These are phyloP conservation scores for Barnettozyma hawaiiensis DNA, from an alignment of 1,139 yeast genomes.

Conservation along the genomic window DNA sequence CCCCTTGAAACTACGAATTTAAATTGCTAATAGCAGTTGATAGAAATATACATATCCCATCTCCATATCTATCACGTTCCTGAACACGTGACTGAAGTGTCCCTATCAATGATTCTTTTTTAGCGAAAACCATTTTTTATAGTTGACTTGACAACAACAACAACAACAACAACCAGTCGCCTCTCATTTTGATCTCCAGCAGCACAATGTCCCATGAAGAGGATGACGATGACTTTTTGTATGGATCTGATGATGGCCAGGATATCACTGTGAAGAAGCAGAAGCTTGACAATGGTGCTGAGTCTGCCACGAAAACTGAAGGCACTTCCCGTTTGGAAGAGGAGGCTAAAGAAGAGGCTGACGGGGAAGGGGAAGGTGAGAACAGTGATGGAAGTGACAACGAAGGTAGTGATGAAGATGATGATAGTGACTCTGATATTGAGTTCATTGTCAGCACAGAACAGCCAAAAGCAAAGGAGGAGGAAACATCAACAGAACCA, in stretches of 20 bases:
- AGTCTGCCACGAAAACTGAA: slow-evolving; percentile 11
- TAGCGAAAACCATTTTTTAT: no score
- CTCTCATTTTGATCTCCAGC: background rate
- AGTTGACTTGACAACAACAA: no score
- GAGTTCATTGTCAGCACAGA: slow-evolving; percentile 57
- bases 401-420: slow-evolving; percentile 34
- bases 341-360: slow-evolving; percentile 25
- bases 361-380: slow-evolving; percentile 29
- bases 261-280: slow-evolving; percentile 12
- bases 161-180: no score
- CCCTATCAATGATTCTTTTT: no score
- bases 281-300: slow-evolving; percentile 9
- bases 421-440: slow-evolving; percentile 53
- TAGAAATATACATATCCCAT: no score
- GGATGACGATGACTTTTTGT: slow-evolving; percentile 81
- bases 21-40: no score
- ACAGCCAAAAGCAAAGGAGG: slow-evolving; percentile 25
- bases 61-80: no score
- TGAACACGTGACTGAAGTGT: no score
- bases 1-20: no score
- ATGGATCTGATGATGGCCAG: slow-evolving; percentile 55
- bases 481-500: slow-evolving; percentile 18
- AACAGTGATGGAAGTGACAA: slow-evolving; percentile 26
- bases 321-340: slow-evolving; percentile 26
- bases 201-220: slow-evolving; percentile 32